A percentile compares a stretch with the other conserved stretches of the same genome.
Evolutionary conservation across 2,329 filamentous ascomycete species (phyloP).

Genomic region (Claviceps pazoutovae): DNA sequence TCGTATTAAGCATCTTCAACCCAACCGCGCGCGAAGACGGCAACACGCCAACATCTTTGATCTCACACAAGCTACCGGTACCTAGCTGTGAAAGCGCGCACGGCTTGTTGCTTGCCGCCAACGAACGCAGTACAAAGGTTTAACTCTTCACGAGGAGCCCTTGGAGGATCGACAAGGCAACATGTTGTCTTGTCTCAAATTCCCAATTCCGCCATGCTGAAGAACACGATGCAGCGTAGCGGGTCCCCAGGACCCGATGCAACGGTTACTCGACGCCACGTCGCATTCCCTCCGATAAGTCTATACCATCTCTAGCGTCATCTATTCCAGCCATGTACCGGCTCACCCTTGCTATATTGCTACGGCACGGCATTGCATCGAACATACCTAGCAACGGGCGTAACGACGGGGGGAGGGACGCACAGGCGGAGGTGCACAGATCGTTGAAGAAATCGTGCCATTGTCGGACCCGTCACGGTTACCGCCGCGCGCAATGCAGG

Average conservation of each 20-base stretch:
- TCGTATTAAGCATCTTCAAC: too few relatives aligned
- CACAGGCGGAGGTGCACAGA: neutral
- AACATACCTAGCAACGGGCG: neutral
- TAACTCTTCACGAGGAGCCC: too few relatives aligned
- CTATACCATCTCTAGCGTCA: neutral
- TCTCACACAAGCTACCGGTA: too few relatives aligned
- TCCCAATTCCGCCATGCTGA: too few relatives aligned
- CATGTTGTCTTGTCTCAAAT: too few relatives aligned
- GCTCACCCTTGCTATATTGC: neutral
- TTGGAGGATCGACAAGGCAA: too few relatives aligned
- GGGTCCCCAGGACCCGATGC: neutral
- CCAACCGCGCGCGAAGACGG: too few relatives aligned
- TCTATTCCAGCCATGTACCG: neutral
- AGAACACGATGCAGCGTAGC: neutral
- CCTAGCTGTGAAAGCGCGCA: too few relatives aligned
- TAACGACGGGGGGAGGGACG: neutral
- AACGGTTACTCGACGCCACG: constrained; percentile 1
- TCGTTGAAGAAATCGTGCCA: neutral
- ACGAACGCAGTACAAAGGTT: too few relatives aligned
- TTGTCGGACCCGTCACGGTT: neutral
- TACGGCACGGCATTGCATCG: neutral
- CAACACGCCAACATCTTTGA: too few relatives aligned
- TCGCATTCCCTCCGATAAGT: neutral
- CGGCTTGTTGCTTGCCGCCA: too few relatives aligned
- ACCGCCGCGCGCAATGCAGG: neutral